Evolutionary conservation across 2,329 filamentous ascomycete genomes (phyloP), one percentile per base, ranked within the genome.

Genomic region (Penicillium polonicum): DNA sequence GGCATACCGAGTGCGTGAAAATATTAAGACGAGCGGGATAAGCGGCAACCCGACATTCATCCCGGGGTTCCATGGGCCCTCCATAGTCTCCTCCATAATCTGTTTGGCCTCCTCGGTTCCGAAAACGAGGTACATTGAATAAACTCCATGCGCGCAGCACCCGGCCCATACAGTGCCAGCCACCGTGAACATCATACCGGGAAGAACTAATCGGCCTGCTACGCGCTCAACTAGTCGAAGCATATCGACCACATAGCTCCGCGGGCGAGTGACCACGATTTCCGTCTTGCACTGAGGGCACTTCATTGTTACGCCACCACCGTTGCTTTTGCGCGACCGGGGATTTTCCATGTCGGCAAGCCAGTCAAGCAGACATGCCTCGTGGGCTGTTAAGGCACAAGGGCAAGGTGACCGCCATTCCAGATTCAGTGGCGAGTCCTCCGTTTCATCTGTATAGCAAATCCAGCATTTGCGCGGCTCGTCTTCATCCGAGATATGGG

Each of bases 281-380:
- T 86, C 83, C 2, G 86, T 83, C 73, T 96, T 94, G 82, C 94
- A 99, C 61, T 96, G 90, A 2, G 93, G 93, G 71, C 94, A 99
- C 53, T 85, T 79, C 62, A 97, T 85, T 60, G 87, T 86, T 54
- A 85, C 85, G 29, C 71, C 72, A 21, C 72, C 80, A 72, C 70
- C 83, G 74, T 72, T 73, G 64, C 78, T 74, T 63, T 78, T 76
- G 60, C 79, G 70, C 19, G 83, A 76, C 38, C 78, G 82, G 2
- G 84, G 83, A 23, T 83, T 80, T 76, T 97, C 92, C 70, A 91
- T 85, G 70, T 96, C 91, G n/a, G 90, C 88, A 19, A 97, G 88
- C 92, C 92, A 99, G 68, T 91, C 89, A 39, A 97, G 81, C 64
- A 97, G 82, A 72, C 92, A 96, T 59, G 86, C 84, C 73, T 97